These are phyloP conservation scores for Neocatenulostroma microsporum DNA, from an alignment of 2,329 filamentous ascomycete genomes.

Conservation along the genomic window DNA sequence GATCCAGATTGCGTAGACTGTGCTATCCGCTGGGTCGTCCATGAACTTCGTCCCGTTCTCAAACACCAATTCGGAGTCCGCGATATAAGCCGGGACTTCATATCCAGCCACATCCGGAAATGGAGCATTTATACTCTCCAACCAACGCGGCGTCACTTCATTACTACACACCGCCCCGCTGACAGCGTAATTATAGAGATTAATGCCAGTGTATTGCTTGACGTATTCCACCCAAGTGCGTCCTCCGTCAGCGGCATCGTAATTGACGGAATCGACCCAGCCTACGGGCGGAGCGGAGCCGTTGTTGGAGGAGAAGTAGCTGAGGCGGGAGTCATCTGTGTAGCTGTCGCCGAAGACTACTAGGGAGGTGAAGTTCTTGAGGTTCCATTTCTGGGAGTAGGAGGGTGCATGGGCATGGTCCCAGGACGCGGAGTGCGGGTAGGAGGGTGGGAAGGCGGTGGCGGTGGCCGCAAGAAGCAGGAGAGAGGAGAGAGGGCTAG, in stretches of 20 bases:
- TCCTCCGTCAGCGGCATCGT: conserved; percentile 55
- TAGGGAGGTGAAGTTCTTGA: conserved; percentile 51
- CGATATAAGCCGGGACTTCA: conserved; percentile 42
- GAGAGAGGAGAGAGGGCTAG: background rate
- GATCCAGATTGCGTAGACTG: conserved; percentile 71
- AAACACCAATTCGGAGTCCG: conserved; percentile 31
- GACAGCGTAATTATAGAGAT: conserved; percentile 52
- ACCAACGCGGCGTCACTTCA: conserved; percentile 52
- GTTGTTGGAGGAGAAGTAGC: conserved; percentile 54
- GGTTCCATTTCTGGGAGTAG: conserved; percentile 23
- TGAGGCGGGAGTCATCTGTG: conserved; percentile 61
- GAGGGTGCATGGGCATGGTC: background rate
- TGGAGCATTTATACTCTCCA: conserved; percentile 46
- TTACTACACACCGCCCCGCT: conserved; percentile 66
- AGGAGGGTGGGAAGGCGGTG: conserved; percentile 2
- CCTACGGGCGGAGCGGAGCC: conserved; percentile 57
- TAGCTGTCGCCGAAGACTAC: conserved; percentile 61
- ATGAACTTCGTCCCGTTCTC: conserved; percentile 36
- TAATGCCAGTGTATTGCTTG: conserved; percentile 47
- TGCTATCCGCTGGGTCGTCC: conserved; percentile 46
- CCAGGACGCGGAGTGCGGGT: background rate
- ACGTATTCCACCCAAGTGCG: conserved; percentile 63
- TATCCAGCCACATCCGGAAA: conserved; percentile 49
- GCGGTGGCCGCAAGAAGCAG: background rate
- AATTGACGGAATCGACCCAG: conserved; percentile 39